phyloP scores from a whole-genome alignment of 108 stramenopile species.

The Cyclotella atomus region DNA sequence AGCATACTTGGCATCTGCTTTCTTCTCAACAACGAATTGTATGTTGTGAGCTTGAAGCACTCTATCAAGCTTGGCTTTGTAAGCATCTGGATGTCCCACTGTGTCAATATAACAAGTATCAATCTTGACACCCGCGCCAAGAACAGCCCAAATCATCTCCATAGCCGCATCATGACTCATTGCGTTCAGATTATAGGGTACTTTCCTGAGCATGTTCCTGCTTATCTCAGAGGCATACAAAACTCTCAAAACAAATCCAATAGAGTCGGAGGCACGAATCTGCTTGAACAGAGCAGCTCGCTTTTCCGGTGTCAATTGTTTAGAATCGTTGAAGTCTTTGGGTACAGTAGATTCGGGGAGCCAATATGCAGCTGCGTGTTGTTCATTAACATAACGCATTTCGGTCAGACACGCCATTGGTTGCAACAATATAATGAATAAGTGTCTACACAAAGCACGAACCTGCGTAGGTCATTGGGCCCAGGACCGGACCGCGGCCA shows the following conservation, averaged over 20 bases:
- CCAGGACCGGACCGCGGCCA: conserved; percentile 86
- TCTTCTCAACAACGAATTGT: conserved; percentile 89
- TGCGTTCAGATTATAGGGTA: conserved; percentile 87
- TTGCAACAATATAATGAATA: not conserved
- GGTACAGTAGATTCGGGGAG: conserved; percentile 51
- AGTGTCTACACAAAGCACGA: not conserved
- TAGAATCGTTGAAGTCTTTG: conserved; percentile 84
- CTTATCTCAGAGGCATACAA: conserved; percentile 82
- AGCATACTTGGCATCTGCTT: conserved; percentile 94
- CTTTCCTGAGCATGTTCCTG: conserved; percentile 79
- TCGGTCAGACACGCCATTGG: not conserved
- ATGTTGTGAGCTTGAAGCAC: conserved; percentile 67
- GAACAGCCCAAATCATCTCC: conserved; percentile 73
- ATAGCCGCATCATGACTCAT: conserved; percentile 86
- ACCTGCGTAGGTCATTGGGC: conserved; percentile 83
- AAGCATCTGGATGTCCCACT: conserved; percentile 78
- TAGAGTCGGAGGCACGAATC: conserved; percentile 47
- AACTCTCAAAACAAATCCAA: conserved; percentile 80
- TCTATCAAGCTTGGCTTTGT: conserved; percentile 67
- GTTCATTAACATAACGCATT: not conserved
- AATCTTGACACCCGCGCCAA: conserved; percentile 66
- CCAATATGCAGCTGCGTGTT: conserved; percentile 71
- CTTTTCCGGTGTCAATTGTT: conserved; percentile 72
- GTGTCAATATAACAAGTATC: conserved; percentile 82
- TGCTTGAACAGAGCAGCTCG: conserved; percentile 64